These are phyloP conservation scores for Colletotrichum nymphaeae DNA, from an alignment of 2,329 filamentous ascomycete genomes.

Conservation along the genomic window DNA sequence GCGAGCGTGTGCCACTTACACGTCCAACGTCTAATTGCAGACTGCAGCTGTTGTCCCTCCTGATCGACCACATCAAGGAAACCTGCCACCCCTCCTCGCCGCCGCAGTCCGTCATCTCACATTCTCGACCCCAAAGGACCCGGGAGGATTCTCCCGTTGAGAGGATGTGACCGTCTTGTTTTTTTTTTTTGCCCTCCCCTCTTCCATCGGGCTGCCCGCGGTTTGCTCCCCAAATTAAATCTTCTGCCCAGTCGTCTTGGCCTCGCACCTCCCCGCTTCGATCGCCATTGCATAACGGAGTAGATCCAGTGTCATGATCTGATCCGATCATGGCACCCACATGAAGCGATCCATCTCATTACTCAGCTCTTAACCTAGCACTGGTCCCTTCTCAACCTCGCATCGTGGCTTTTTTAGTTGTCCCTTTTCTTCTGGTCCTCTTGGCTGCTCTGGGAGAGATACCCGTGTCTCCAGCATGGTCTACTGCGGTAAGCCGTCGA, in stretches of 20 bases:
- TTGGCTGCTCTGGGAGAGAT: background rate
- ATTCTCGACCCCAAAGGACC: conserved; percentile 4
- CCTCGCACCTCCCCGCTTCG: background rate
- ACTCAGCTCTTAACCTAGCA: background rate
- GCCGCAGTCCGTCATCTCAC: conserved; percentile 14
- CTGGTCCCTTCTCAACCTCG: background rate
- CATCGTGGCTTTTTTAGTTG: background rate
- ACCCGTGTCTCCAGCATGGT: conserved; percentile 55
- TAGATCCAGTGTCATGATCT: conserved; percentile 13
- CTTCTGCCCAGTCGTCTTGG: background rate
- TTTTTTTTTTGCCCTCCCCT: background rate
- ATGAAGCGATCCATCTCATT: background rate
- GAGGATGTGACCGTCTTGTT: background rate
- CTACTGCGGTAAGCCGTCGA: conserved; percentile 68
- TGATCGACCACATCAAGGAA: background rate
- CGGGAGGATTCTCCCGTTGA: background rate
- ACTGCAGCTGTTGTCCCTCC: background rate
- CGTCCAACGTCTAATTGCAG: conserved; percentile 7
- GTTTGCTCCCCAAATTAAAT: background rate
- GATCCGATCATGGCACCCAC: conserved; percentile 9
- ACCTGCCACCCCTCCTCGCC: background rate
- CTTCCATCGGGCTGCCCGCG: conserved; percentile 1
- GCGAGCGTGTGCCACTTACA: background rate
- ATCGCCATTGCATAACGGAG: conserved; percentile 8
- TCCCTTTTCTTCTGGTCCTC: background rate